phyloP scores from a whole-genome alignment of 1,284 basidiomycete species.

The Trametes pubescens region DNA sequence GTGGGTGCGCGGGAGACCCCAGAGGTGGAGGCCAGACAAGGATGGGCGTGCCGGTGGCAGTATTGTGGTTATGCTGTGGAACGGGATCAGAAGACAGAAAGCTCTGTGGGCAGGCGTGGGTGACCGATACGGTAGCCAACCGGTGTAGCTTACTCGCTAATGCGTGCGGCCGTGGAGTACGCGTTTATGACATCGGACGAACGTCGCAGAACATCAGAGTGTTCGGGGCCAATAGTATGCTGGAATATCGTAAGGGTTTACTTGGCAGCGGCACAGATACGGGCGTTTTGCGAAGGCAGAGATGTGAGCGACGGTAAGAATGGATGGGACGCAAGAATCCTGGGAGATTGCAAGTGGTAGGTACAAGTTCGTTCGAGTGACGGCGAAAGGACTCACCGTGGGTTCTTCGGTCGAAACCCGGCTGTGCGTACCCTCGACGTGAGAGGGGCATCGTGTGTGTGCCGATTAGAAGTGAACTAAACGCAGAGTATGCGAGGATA shows the following conservation, averaged over 20 bases:
- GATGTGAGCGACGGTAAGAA: not conserved
- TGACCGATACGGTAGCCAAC: not conserved
- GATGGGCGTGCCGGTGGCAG: not conserved
- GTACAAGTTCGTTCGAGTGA: not conserved
- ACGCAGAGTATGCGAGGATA: not conserved
- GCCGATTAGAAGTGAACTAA: not conserved
- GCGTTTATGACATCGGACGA: not conserved
- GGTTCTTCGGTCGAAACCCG: conserved; percentile 12
- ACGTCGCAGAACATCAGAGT: not conserved
- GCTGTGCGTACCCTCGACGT: conserved; percentile 5
- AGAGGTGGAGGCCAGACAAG: not conserved
- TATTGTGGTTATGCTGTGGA: not conserved
- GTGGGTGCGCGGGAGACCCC: not conserved
- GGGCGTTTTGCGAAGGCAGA: not conserved
- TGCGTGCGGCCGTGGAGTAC: not conserved
- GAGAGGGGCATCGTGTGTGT: not conserved
- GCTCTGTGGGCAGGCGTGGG: conserved; percentile 1
- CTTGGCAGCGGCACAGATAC: not conserved
- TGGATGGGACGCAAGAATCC: not conserved
- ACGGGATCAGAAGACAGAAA: not conserved
- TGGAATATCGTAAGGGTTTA: not conserved
- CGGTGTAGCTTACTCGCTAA: not conserved
- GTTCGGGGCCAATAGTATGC: too few relatives aligned
- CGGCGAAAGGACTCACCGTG: conserved; percentile 7
- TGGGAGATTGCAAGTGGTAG: not conserved